Evolutionary conservation across 129 eudicot species (phyloP), one percentile per base, ranked within the genome.

Genomic region (sunflower (Helianthus annuus)): DNA sequence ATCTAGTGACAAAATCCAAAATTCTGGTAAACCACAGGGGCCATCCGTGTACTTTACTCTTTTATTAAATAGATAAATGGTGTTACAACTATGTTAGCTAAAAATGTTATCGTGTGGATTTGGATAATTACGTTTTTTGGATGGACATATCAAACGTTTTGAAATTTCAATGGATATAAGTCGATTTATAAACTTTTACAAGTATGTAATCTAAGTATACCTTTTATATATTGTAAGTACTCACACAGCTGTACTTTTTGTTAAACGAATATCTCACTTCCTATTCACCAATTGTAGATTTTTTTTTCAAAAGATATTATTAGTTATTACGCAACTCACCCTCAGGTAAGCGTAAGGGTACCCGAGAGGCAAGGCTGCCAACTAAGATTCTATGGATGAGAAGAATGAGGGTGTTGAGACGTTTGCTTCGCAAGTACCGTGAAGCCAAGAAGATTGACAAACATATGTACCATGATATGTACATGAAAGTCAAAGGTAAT

Each of bases 281-380:
- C 1, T 1, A 14, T 13, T 51, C 36, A 51, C 19, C 17, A 51
- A 51, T n/a, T 4, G 17, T 14, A 13, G 4, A 13, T 56, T 19
- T 16, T 0, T 17, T 17, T 3, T 56, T 0, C 1, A 13, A 56
- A 1, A 56, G 0, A 29, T 60, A 3, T 61, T 32, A 10, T 61
- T 29, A 61, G 13, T n/a, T 34, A 14, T 38, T 36, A 15, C 15
- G 22, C 6, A 34, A 62, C 24, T 62, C 6, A 34, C 12, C 6
- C 39, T 34, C 24, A 62, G 71, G 71, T 66, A 66, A 66, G 71
- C 54, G 71, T 13, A 66, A 66, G 71, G 71, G 71, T 66, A 66
- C 71, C 54, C 17, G 71, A 16, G 71, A 66, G 12, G 71, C 71
- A 22, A 66, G 71, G 38, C 24, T 66, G 57, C 71, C 71, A 44